Evolutionary conservation across 2,329 filamentous ascomycete species (phyloP), one percentile per base, ranked within the genome.

Genomic region (Chrysoporthe cubensis): DNA sequence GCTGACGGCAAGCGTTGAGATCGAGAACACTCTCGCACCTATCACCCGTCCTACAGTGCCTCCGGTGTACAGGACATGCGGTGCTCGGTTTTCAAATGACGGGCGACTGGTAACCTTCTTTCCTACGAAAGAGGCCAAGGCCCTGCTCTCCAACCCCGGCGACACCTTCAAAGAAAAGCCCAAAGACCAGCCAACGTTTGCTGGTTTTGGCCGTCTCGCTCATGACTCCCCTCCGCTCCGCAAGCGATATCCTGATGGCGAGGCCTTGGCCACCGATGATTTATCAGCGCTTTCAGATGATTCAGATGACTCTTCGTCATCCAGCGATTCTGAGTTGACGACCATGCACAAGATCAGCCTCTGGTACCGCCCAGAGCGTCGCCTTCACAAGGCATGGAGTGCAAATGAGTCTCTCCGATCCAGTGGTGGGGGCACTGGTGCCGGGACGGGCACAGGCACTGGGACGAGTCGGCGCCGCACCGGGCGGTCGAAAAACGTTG

Each of bases 51-150:
- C 80, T 5, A 81, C 84, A 77, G 88, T 79, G 4, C 85, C 88
- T 14, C 87, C 87, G 0, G 79, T 84, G 26, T 87, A 86, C 2
- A 81, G 87, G 56, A 83, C 83, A 7, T 90, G 88, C 70, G 88
- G 88, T 52, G 87, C 85, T 54, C 80, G 85, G 6, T 90, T 90
- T 71, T 86, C 87, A 9, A 84, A 85, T 48, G 87, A 88, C 72
- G 90, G 89, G 8, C 84, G 84, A 52, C 79, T 91, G 1, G 83
- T 89, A 5, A 90, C 88, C 73, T 91, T 91, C 76, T 91, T 91
- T 72, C 88, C 88, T 1, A 88, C 88, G 0, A 90, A 89, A 71
- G 88, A 91, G 72, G 85, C 88, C 74, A 88, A 85, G 71, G 83
- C 80, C 2, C 64, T 85, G 6, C 81, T 87, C 58, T 83, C 84